Percentiles rank a stretch among this genome's conserved stretches.
Evolutionary conservation across 805 yeast genomes (phyloP).

Genomic region (Barnettozyma pratensis): DNA sequence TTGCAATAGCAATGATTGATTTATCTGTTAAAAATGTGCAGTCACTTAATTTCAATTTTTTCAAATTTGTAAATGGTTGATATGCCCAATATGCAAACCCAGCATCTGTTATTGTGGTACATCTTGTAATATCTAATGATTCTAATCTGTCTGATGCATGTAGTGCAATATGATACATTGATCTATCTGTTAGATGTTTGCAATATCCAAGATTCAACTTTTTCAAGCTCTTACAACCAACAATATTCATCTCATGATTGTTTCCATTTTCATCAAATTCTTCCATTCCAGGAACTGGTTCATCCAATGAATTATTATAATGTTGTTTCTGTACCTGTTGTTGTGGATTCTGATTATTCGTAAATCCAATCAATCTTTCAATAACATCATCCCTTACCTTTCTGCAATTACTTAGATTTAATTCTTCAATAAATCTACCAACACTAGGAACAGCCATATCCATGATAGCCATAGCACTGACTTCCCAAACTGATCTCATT

Average conservation of each 20-base stretch:
- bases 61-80: constrained; percentile 48
- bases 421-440: constrained; percentile 50
- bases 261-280: constrained; percentile 15
- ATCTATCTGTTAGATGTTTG: constrained; percentile 64
- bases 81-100: constrained; percentile 68
- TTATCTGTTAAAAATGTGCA: constrained; percentile 70
- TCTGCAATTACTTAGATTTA: constrained; percentile 69
- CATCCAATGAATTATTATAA: constrained; percentile 13
- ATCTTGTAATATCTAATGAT: constrained; percentile 59
- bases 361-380: constrained; percentile 62
- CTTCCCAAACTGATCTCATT: constrained; percentile 73
- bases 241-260: constrained; percentile 5
- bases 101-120: constrained; percentile 72
- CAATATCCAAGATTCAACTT: constrained; percentile 64
- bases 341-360: constrained; percentile 10
- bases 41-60: constrained; percentile 53
- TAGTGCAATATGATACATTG: constrained; percentile 57
- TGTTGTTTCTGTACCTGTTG: background rate
- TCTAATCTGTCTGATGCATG: constrained; percentile 53
- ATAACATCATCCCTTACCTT: constrained; percentile 69
- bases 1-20: constrained; percentile 56
- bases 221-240: constrained; percentile 58
- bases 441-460: constrained; percentile 64
- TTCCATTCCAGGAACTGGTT: constrained; percentile 28
- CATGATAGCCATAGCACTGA: constrained; percentile 78